Evolutionary conservation across 192 early-diverging fungal genomes (phyloP).

Genomic region (Linderina pennispora): DNA sequence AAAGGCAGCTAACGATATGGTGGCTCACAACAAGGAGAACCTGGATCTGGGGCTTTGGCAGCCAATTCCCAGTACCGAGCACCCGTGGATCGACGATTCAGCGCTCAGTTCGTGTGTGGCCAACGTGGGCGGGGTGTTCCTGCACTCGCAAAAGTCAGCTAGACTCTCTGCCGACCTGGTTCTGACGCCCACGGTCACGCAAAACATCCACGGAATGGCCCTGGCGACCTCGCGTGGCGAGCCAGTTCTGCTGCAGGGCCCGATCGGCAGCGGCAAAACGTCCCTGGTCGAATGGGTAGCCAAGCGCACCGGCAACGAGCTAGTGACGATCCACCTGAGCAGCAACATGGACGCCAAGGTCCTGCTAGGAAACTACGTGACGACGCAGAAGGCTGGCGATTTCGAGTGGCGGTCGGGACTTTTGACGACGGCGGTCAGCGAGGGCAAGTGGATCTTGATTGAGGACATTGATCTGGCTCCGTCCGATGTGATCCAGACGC

Average conservation of each 20-base stretch:
- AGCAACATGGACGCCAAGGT: slow-evolving; percentile 96
- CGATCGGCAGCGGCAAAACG: slow-evolving; percentile 86
- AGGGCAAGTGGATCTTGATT: slow-evolving; percentile 93
- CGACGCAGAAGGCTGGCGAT: slow-evolving; percentile 83
- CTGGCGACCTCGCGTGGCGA: slow-evolving; percentile 79
- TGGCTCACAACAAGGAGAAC: slow-evolving; percentile 1
- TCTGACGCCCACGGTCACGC: slow-evolving; percentile 67
- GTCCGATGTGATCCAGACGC: slow-evolving; percentile 84
- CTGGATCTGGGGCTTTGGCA: slow-evolving; percentile 9
- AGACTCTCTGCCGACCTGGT: slow-evolving; percentile 49
- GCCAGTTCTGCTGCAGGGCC: slow-evolving; percentile 83
- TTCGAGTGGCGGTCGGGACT: slow-evolving; percentile 96
- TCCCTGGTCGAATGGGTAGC: slow-evolving; percentile 85
- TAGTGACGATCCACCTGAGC: slow-evolving; percentile 91
- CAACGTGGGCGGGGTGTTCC: slow-evolving; percentile 36
- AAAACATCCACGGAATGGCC: slow-evolving; percentile 74
- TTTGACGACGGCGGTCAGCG: slow-evolving; percentile 79
- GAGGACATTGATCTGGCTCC: slow-evolving; percentile 97
- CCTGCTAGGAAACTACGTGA: slow-evolving; percentile 91
- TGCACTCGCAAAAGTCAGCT: slow-evolving; percentile 24
- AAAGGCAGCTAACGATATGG: slow-evolving; percentile 6
- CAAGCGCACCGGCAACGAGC: slow-evolving; percentile 63
- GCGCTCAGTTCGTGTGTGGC: slow-evolving; percentile 28
- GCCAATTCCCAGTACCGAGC: not conserved
- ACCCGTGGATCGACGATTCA: slow-evolving; percentile 14